A percentile compares a stretch with the other conserved stretches of the same genome.
Evolutionary conservation across 495 filamentous ascomycete species (phyloP).

Genomic region (Aspergillus conjunctus): DNA sequence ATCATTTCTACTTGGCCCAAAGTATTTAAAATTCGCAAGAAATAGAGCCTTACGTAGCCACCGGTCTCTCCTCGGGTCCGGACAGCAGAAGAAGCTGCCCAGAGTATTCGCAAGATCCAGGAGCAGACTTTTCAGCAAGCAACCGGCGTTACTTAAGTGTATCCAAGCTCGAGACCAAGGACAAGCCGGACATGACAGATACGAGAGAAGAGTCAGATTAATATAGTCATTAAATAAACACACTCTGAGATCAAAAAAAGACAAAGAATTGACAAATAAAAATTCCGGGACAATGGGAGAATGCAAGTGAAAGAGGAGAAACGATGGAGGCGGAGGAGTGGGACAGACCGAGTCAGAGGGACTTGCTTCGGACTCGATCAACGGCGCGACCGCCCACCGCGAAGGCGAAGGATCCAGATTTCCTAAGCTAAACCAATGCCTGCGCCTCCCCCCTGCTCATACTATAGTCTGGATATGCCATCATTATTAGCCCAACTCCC

Average conservation of each 20-base stretch:
- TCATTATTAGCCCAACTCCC: neutral
- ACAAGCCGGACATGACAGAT: slow-evolving; percentile 11
- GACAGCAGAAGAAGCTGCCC: slow-evolving; percentile 3
- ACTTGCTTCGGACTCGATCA: slow-evolving; percentile 2
- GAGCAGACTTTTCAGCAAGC: slow-evolving; percentile 18
- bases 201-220: neutral
- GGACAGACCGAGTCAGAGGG: slow-evolving; percentile 4
- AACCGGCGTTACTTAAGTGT: slow-evolving; percentile 10
- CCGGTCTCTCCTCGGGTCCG: slow-evolving; percentile 9
- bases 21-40: slow-evolving; percentile 2
- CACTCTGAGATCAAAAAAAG: neutral
- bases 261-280: slow-evolving; percentile 14
- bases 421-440: neutral
- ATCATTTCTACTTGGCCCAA: slow-evolving; percentile 50
- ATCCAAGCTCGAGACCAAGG: slow-evolving; percentile 11
- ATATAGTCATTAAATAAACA: neutral
- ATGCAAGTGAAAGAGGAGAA: slow-evolving; percentile 8
- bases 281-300: slow-evolving; percentile 13
- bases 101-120: neutral
- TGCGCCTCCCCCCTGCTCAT: neutral
- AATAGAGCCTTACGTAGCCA: slow-evolving; percentile 8
- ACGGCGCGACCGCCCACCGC: neutral
- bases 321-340: slow-evolving; percentile 11
- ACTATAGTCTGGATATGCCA: neutral
- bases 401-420: slow-evolving; percentile 9